These are phyloP conservation scores for Purshia tridentata DNA, from an alignment of 306 rosid species.

Conservation along the genomic window DNA sequence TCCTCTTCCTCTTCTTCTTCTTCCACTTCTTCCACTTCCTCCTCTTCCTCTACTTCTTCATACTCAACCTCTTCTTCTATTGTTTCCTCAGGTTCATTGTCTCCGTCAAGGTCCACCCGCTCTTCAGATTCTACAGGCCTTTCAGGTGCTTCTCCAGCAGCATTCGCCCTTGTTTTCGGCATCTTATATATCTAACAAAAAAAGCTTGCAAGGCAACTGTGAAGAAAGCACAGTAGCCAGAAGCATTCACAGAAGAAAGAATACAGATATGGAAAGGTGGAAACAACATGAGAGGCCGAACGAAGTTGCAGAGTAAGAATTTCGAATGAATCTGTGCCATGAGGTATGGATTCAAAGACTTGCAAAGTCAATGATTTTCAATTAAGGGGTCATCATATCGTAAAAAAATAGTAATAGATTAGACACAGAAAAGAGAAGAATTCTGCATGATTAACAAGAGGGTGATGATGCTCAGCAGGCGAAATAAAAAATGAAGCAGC, in stretches of 20 bases:
- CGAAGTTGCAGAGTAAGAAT: slow-evolving; percentile 69
- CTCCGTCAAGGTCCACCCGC: slow-evolving; percentile 71
- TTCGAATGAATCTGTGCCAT: slow-evolving; percentile 59
- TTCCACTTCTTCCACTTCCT: slow-evolving; percentile 45
- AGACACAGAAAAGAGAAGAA: slow-evolving; percentile 58
- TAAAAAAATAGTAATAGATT: slow-evolving; percentile 43
- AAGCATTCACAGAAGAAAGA: slow-evolving; percentile 70
- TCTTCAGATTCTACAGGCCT: slow-evolving; percentile 56
- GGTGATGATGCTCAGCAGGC: slow-evolving; percentile 51
- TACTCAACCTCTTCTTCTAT: slow-evolving; percentile 67
- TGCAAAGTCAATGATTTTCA: slow-evolving; percentile 54
- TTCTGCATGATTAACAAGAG: slow-evolving; percentile 57
- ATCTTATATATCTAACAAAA: slow-evolving; percentile 62
- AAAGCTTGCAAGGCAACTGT: slow-evolving; percentile 76
- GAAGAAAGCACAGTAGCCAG: slow-evolving; percentile 70
- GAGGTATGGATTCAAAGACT: slow-evolving; percentile 58
- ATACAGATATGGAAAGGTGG: slow-evolving; percentile 69
- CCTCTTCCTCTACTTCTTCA: slow-evolving; percentile 74
- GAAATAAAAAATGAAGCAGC: slow-evolving; percentile 39
- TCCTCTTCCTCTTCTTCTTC: slow-evolving; percentile 42
- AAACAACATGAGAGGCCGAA: slow-evolving; percentile 66
- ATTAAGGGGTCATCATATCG: slow-evolving; percentile 44
- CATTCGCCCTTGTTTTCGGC: slow-evolving; percentile 47
- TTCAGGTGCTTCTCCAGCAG: slow-evolving; percentile 41
- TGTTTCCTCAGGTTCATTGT: slow-evolving; percentile 58